Evolutionary conservation across 768 basidiomycete genomes (phyloP).

Genomic region (Daedaleopsis sinensis): DNA sequence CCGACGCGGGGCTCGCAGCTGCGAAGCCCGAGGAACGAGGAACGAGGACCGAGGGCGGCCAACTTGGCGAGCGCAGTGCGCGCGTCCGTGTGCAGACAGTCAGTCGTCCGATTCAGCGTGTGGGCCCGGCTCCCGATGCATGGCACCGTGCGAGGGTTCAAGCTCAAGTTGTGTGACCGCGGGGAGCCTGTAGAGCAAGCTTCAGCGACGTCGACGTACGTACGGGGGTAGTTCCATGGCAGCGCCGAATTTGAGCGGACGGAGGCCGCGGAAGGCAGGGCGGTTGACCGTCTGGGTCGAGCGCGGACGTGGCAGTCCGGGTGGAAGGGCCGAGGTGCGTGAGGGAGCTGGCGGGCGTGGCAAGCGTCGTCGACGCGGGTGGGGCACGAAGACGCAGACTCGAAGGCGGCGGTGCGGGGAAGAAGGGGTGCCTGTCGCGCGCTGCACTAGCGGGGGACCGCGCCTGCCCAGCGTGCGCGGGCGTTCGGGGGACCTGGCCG

Average conservation of each 20-base stretch:
- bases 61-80: too few species aligned
- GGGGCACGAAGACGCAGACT: neutral
- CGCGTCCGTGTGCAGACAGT: too few species aligned
- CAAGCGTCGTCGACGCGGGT: neutral
- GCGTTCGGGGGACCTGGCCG: conserved; percentile 8
- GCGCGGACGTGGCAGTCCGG: neutral
- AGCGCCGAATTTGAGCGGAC: too few species aligned
- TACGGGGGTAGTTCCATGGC: too few species aligned
- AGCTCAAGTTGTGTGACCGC: too few species aligned
- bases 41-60: too few species aligned
- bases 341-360: neutral
- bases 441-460: neutral
- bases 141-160: too few species aligned
- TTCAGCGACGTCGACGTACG: too few species aligned
- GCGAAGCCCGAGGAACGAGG: neutral
- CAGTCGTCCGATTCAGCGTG: neutral
- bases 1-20: too few species aligned
- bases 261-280: too few species aligned
- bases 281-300: neutral
- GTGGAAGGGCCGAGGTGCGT: too few species aligned
- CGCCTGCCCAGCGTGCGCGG: neutral
- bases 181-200: neutral
- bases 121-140: neutral
- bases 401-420: neutral
- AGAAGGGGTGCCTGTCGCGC: neutral